Evolutionary conservation across 345 rosid genomes (phyloP), one percentile per base, ranked within the genome.

Genomic region (Eucalyptus pumila): DNA sequence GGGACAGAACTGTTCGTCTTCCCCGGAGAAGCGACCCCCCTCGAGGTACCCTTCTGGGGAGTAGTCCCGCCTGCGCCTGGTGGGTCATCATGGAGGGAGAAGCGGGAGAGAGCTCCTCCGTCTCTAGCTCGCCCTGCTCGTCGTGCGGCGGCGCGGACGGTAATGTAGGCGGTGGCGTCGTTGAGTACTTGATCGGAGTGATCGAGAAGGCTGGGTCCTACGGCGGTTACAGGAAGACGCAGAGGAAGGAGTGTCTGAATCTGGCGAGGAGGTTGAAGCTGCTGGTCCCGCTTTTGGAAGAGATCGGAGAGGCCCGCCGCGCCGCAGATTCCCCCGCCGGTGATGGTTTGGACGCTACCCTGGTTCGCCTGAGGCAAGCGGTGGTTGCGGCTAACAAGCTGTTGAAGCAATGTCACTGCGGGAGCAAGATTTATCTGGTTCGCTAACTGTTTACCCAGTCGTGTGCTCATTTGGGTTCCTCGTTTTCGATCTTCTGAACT

Each of bases 341-440:
- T 15, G 86, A 87, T 72, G 90, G 69, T 85, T 89, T 88, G 87
- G 88, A 86, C 76, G 27, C 83, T 72, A 89, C 90, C 47, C 89
- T 95, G 89, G 52, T 9, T 87, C 88, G 91, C 91, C 85, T 95
- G 92, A 91, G 89, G 85, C 93, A 91, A 42, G 91, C 94, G 17
- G 89, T 95, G 52, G 80, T 94, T 45, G 90, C 65, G 37, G 96
- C 97, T 2, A 93, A 91, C 91, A 93, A 95, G 80, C 86, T 95
- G 93, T 87, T 95, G 92, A 94, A 95, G 92, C 89, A 88, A 58
- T 94, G 96, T 86, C 91, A 91, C 91, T 87, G 60, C 49, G 96
- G 97, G 24, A 95, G 96, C 95, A 95, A 95, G 91, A 93, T 95
- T 91, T 94, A 93, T 86, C 89, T 95, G 94, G 97, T 95, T 19